A percentile compares a stretch with the other conserved stretches of the same genome.
phyloP scores from a whole-genome alignment of 768 basidiomycete species.

The Gymnopilus junonius region DNA sequence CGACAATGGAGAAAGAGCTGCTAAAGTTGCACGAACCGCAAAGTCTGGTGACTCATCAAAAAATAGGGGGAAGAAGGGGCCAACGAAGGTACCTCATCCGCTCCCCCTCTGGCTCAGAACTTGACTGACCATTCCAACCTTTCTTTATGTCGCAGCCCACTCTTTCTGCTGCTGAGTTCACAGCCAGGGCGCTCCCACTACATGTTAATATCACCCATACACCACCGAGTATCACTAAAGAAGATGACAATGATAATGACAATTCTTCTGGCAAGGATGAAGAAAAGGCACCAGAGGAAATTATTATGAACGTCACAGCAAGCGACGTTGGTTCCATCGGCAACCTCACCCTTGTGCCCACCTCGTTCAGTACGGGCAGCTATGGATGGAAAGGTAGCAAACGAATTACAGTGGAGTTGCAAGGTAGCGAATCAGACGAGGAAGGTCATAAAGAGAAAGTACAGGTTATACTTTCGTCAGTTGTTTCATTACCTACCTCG shows the following conservation, averaged over 20 bases:
- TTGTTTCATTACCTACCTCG: background rate
- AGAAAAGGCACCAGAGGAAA: background rate
- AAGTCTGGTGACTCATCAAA: conserved; percentile 15
- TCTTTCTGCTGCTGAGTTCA: conserved; percentile 57
- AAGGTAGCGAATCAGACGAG: conserved; percentile 49
- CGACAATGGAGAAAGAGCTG: conserved; percentile 10
- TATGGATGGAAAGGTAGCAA: conserved; percentile 87
- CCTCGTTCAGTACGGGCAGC: conserved; percentile 72
- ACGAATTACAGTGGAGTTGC: conserved; percentile 66
- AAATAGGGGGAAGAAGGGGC: conserved; percentile 10
- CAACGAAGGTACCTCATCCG: conserved; percentile 45
- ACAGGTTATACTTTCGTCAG: conserved; percentile 75
- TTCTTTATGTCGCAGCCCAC: conserved; percentile 39
- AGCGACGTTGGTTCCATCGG: conserved; percentile 68
- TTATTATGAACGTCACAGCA: conserved; percentile 41
- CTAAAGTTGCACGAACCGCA: conserved; percentile 16
- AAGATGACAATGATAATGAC: conserved; percentile 15
- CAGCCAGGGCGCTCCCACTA: conserved; percentile 67
- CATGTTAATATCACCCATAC: conserved; percentile 73
- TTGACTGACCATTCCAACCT: background rate
- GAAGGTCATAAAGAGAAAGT: conserved; percentile 61
- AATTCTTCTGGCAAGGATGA: conserved; percentile 13
- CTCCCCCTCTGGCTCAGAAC: conserved; percentile 6
- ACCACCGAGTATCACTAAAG: conserved; percentile 43
- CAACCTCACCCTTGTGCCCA: conserved; percentile 57